A percentile compares a stretch with the other conserved stretches of the same genome.
phyloP scores from a whole-genome alignment of 2,329 filamentous ascomycete genomes.

The Fusarium secorum region DNA sequence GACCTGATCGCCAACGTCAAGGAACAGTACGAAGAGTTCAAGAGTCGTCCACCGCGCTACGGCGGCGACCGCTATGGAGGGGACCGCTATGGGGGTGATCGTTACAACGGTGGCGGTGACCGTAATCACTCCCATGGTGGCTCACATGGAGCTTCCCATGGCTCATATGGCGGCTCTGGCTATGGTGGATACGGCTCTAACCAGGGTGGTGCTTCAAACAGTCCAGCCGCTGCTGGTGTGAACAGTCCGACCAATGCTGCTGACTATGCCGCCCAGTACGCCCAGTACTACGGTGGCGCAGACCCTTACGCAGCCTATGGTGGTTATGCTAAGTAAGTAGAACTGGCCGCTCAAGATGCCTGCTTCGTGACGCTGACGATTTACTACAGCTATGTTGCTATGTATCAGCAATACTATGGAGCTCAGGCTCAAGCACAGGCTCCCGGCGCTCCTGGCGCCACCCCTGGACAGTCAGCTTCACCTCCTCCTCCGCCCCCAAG shows the following conservation, averaged over 20 bases:
- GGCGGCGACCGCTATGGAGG: slow-evolving; percentile 49
- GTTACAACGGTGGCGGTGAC: slow-evolving; percentile 48
- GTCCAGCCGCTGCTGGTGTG: slow-evolving; percentile 45
- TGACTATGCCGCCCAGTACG: slow-evolving; percentile 84
- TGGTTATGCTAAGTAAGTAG: slow-evolving; percentile 77
- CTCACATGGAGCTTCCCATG: slow-evolving; percentile 41
- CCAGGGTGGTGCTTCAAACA: slow-evolving; percentile 46
- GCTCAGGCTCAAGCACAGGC: slow-evolving; percentile 56
- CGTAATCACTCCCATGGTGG: slow-evolving; percentile 45
- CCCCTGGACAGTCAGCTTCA: slow-evolving; percentile 56
- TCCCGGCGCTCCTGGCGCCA: slow-evolving; percentile 44
- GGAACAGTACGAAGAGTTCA: slow-evolving; percentile 90
- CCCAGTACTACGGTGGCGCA: slow-evolving; percentile 77
- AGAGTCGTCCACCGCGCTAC: slow-evolving; percentile 76
- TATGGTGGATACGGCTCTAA: slow-evolving; percentile 42
- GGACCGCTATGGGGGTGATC: slow-evolving; percentile 56
- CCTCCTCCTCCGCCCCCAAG: slow-evolving; percentile 66
- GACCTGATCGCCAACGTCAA: slow-evolving; percentile 88
- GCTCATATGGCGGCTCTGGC: slow-evolving; percentile 43
- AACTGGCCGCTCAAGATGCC: neutral
- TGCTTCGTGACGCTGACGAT: slow-evolving; percentile 32
- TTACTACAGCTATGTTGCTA: slow-evolving; percentile 64
- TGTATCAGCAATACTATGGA: slow-evolving; percentile 76
- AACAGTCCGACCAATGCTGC: slow-evolving; percentile 42
- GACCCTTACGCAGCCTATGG: slow-evolving; percentile 93